Evolutionary conservation across 2,329 filamentous ascomycete genomes (phyloP), one percentile per base, ranked within the genome.

Genomic region (Cytospora paraplurivora): DNA sequence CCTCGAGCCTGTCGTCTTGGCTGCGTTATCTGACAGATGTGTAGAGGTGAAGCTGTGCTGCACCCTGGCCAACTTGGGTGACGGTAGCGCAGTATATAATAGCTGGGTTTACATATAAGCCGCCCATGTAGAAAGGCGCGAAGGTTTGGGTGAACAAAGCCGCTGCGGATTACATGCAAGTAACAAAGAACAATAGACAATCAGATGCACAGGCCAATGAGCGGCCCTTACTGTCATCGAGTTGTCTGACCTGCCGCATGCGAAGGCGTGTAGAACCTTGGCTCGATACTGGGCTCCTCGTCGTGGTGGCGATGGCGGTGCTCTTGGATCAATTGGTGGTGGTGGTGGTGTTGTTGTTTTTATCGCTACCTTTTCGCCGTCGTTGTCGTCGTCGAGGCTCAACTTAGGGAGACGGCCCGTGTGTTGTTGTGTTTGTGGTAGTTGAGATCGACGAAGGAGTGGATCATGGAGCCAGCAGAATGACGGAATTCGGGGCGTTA

Each of bases 391-490:
- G 58, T 60, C 17, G 32, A 60, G 12, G 27, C 27, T 27, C 27
- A 27, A 27, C 27, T 33, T 54, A 54, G 53, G 34, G 54, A 60
- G 53, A 47, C 13, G 21, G 58, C 47, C 58, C 37, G 58, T 60
- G 58, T 60, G 50, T 60, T 60, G 50, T 60, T 27, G 50, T 12
- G 12, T 44, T 52, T 34, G 27, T 52, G 50, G 50, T 34, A 52
- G 50, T 4, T 52, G 27, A 52, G 50, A 52, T 52, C 50, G 50
- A 52, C 50, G 32, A 34, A 38, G 44, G n/a, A 55, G 50, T 53
- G 34, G 12, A 47, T 21, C 21, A 47, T 47, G 44, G 44, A 47
- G n/a, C 44, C 44, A 47, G 44, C 44, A 47, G 35, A 47, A 47
- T 47, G 44, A 47, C 44, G 44, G 44, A 47, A 47, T 47, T 19